Percentiles rank a stretch among this genome's conserved stretches.
Evolutionary conservation across 345 rosid genomes (phyloP).

Genomic region (Heritiera littoralis): DNA sequence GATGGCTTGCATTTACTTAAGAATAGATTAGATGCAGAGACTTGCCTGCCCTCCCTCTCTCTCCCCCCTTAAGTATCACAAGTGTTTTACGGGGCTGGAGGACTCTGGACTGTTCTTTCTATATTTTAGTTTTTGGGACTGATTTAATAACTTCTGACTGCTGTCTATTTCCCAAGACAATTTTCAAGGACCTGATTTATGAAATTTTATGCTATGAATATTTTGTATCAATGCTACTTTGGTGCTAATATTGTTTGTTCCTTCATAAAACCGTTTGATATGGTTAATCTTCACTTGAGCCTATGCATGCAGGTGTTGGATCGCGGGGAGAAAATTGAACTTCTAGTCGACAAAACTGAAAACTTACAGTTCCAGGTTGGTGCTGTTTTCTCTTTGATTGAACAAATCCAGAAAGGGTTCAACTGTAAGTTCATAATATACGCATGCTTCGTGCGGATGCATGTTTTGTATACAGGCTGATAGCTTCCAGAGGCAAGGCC

Average conservation of each 20-base stretch:
- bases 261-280: background rate
- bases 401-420: background rate
- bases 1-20: background rate
- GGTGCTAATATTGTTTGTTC: background rate
- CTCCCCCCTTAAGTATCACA: background rate
- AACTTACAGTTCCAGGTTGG: slow-evolving; percentile 85
- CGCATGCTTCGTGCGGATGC: background rate
- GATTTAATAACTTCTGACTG: background rate
- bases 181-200: background rate
- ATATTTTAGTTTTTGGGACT: background rate
- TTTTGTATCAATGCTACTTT: background rate
- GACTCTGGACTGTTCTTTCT: background rate
- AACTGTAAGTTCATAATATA: background rate
- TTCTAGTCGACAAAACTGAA: slow-evolving; percentile 89
- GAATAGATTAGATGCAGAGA: background rate
- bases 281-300: background rate
- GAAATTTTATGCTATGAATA: background rate
- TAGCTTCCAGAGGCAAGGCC: slow-evolving; percentile 96
- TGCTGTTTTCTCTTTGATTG: background rate
- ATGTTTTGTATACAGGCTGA: slow-evolving; percentile 56
- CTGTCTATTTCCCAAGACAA: background rate
- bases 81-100: background rate
- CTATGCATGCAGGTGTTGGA: slow-evolving; percentile 68
- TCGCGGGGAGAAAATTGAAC: slow-evolving; percentile 94
- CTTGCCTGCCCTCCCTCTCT: background rate